Base-by-base conservation (phyloP, 2,329 filamentous ascomycete species). In the Westerdykella aurantiaca region DNA sequence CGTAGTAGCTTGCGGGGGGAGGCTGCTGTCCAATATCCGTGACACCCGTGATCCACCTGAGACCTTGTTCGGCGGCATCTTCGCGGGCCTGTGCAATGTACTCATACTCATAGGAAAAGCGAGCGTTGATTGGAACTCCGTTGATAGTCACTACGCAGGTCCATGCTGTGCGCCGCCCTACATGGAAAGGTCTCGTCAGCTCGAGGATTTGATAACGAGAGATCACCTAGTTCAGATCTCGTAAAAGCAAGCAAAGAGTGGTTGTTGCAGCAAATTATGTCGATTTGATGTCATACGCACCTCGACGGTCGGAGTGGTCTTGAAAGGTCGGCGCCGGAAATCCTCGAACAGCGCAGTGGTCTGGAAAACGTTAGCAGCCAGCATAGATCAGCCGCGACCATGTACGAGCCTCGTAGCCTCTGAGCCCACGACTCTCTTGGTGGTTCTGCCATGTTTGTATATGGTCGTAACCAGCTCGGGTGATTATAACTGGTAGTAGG, bases 121-220 rank as follows among this genome's bases (percentile, higher is more conserved):
- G 55, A 4, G 66, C 66, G 6, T 53, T 45, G 37, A 60, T 63
- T 1, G 52, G 48, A 12, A 29, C 46, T 23, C 55, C 57, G n/a
- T 58, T 55, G 40, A 66, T 45, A 10, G 50, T 39, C 12, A 56
- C 58, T 33, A 61, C 47, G 40, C 57, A 60, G 17, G 58, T 60
- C 66, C 66, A 69, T 12, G 66, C 66, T 6, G 66, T 69, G 11
- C 66, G 57, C 33, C 64, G 63, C 40, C 64, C 64, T 68, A 39
- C n/a, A 18, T 11, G 18, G 18, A 29, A 31, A 7, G 11, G 10
- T 29, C 4, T 9, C 11, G 11, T 29, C 11, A 29, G 31, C 13
- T 41, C 14, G 31, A 34, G 31, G 25, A 16, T 11, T 21, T 17
- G 18, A 35, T 17, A 3, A 14, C 13, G 7, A 22, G 12, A 12